Percentiles rank a stretch among this genome's conserved stretches.
Conservation (phyloP, 306 rosid species). For the Dalbergia cochinchinensis region DNA sequence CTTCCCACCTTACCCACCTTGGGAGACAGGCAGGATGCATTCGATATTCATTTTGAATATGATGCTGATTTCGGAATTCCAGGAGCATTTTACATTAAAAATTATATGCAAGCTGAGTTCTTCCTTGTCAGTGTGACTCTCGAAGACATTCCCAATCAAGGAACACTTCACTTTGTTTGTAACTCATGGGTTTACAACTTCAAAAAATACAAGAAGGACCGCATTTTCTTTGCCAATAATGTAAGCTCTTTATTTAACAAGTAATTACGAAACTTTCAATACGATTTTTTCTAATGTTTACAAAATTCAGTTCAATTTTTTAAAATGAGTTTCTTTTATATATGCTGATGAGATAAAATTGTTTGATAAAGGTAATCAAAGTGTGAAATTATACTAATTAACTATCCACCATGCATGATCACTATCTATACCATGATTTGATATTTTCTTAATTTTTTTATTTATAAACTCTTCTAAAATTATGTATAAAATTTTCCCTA, state of each 20-base stretch:
- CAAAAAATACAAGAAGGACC: constrained; percentile 48
- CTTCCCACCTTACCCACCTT: constrained; percentile 52
- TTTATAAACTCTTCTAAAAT: background rate
- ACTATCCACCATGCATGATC: too few relatives aligned
- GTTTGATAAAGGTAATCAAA: too few relatives aligned
- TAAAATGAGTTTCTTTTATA: too few relatives aligned
- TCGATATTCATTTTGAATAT: constrained; percentile 58
- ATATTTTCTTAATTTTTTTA: too few relatives aligned
- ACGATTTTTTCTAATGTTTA: background rate
- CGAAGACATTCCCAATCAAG: constrained; percentile 65
- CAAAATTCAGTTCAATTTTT: background rate
- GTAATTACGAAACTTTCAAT: background rate
- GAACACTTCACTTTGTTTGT: constrained; percentile 62
- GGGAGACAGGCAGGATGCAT: constrained; percentile 58
- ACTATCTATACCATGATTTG: too few relatives aligned
- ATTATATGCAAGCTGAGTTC: constrained; percentile 50
- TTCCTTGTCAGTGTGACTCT: constrained; percentile 67
- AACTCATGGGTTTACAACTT: constrained; percentile 80
- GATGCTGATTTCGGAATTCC: constrained; percentile 65
- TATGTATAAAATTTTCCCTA: background rate
- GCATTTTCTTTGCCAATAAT: constrained; percentile 74
- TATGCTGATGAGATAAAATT: too few relatives aligned
- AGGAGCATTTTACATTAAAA: constrained; percentile 62
- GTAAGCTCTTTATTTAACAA: constrained; percentile 31
- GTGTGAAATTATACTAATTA: too few relatives aligned